Evolutionary conservation across 2,329 filamentous ascomycete genomes (phyloP).

Genomic region (Paecilomyces sp.): DNA sequence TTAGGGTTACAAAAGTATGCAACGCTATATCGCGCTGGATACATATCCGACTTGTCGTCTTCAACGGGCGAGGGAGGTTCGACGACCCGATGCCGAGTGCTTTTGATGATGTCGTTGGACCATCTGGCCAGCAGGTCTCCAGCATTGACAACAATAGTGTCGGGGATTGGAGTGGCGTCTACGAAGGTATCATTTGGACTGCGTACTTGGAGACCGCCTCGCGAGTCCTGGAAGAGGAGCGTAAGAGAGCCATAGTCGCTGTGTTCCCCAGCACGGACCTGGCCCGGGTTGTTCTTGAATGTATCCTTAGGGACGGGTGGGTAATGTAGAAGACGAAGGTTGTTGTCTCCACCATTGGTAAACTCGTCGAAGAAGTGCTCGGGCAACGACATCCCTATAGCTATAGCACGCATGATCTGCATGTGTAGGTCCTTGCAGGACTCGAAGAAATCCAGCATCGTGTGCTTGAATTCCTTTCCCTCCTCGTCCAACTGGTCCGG

Average conservation of each 20-base stretch:
- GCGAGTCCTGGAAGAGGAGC: conserved; percentile 49
- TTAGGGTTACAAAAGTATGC: conserved; percentile 93
- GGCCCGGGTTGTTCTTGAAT: conserved; percentile 59
- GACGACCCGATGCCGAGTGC: conserved; percentile 82
- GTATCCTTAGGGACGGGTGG: conserved; percentile 59
- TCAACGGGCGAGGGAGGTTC: conserved; percentile 61
- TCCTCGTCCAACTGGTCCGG: conserved; percentile 49
- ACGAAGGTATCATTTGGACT: conserved; percentile 72
- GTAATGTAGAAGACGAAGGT: conserved; percentile 68
- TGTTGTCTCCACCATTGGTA: conserved; percentile 64
- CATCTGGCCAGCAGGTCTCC: conserved; percentile 79
- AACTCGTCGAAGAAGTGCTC: conserved; percentile 69
- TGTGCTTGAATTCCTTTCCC: conserved; percentile 57
- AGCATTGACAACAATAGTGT: conserved; percentile 81
- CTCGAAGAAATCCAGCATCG: conserved; percentile 69
- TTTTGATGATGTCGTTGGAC: conserved; percentile 88
- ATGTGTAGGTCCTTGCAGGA: conserved; percentile 67
- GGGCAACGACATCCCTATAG: conserved; percentile 68
- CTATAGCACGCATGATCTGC: conserved; percentile 77
- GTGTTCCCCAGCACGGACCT: conserved; percentile 72
- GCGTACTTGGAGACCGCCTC: conserved; percentile 54
- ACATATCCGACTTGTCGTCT: conserved; percentile 38
- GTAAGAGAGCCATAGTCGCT: conserved; percentile 56
- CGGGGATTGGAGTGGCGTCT: conserved; percentile 72
- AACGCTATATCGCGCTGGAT: conserved; percentile 78